A percentile compares a stretch with the other conserved stretches of the same genome.
phyloP scores from a whole-genome alignment of 2,329 filamentous ascomycete species.

The Epichloe uncinata region DNA sequence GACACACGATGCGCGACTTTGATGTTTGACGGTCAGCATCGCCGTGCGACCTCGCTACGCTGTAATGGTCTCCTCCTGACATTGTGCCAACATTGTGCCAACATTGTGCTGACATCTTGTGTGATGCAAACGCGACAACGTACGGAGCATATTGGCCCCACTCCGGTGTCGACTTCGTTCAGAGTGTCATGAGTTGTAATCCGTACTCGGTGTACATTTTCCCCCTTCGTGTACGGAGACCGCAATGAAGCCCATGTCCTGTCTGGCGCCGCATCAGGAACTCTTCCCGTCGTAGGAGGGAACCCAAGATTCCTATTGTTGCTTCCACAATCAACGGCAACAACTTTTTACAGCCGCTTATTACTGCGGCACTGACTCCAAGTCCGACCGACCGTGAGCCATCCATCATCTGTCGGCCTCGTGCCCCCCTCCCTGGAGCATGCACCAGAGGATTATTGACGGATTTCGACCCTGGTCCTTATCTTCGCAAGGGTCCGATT shows the following conservation, averaged over 20 bases:
- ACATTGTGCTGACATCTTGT: background rate
- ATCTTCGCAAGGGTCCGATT: no score
- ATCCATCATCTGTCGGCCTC: background rate
- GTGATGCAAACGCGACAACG: background rate
- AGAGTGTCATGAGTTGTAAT: no score
- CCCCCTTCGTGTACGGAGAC: no score
- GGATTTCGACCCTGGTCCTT: no score
- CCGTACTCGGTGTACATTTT: no score
- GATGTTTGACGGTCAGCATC: background rate
- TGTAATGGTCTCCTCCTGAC: background rate
- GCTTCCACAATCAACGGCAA: background rate
- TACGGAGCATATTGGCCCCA: background rate
- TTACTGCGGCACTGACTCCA: no score
- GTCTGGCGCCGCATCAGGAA: background rate
- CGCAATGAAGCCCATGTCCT: no score
- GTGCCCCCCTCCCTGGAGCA: no score
- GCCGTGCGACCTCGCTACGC: background rate
- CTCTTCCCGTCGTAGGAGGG: background rate
- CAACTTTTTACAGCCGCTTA: background rate
- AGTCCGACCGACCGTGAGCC: background rate
- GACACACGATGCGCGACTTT: background rate
- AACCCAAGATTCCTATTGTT: background rate
- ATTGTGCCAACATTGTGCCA: background rate
- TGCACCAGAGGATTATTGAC: no score
- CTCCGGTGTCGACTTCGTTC: background rate